A percentile compares a stretch with the other conserved stretches of the same genome.
Conservation (phyloP, 352 stramenopile species). For the Lagenidium sp. region DNA sequence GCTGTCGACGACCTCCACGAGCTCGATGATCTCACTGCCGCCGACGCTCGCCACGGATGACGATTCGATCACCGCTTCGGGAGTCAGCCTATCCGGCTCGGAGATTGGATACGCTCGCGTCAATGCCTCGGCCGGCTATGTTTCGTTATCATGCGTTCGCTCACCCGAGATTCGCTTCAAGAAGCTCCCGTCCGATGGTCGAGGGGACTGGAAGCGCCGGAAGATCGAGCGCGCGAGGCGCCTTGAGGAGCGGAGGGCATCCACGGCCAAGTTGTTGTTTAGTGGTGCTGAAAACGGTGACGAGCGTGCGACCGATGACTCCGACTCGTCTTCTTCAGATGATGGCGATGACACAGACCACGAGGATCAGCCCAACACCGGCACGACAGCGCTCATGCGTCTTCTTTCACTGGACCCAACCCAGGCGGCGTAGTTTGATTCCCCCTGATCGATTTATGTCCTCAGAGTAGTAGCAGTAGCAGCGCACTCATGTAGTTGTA, state of each 20-base stretch:
- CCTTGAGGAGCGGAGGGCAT: conserved; percentile 12
- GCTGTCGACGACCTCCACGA: too few relatives aligned
- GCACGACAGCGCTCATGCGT: conserved; percentile 28
- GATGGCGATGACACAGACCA: conserved; percentile 21
- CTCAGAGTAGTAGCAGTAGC: too few relatives aligned
- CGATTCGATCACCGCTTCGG: conserved; percentile 11
- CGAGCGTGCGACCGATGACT: conserved; percentile 9
- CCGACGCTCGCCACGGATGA: conserved; percentile 13
- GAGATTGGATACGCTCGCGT: conserved; percentile 16
- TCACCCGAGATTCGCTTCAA: conserved; percentile 75
- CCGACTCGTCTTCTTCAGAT: conserved; percentile 13
- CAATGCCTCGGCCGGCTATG: conserved; percentile 48
- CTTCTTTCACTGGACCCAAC: conserved; percentile 36
- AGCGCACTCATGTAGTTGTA: too few relatives aligned
- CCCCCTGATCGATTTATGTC: too few relatives aligned
- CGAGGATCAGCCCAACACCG: neutral
- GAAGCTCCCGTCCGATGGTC: conserved; percentile 30
- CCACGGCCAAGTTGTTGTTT: neutral
- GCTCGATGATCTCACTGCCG: too few relatives aligned
- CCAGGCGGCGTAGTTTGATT: too few relatives aligned
- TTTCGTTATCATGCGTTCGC: conserved; percentile 63
- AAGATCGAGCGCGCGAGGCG: conserved; percentile 30
- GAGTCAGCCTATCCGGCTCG: conserved; percentile 9
- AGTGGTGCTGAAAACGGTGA: conserved; percentile 6
- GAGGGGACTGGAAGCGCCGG: conserved; percentile 48